Evolutionary conservation across 805 yeast species (phyloP), one percentile per base, ranked within the genome.

Genomic region (Priceomyces castillae): DNA sequence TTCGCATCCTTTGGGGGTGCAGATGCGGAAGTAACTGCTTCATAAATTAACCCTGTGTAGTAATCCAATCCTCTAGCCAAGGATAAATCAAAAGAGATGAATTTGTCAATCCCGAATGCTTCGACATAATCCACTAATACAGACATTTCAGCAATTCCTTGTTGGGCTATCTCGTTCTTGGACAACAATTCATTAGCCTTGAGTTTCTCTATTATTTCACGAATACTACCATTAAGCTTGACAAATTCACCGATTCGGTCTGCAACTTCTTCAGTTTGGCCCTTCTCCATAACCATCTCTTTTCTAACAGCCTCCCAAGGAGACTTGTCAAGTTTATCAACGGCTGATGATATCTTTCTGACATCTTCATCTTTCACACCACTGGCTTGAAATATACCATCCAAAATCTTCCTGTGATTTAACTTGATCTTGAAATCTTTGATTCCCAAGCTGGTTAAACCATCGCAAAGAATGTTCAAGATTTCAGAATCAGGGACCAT

Each of bases 401-500:
- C 99, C 53, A 94, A 76, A 47, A 94, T 83, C 74, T 92, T 90
- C 69, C 99, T 83, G 76, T 94, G 97, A 71, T 94, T 94, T 55
- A 94, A 67, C 69, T 94, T 94, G 64, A 94, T 76, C 63, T 89
- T 92, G 74, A 90, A 94, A 51, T 90, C 97, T 19, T 71, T 70
- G 59, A 94, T 86, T 14, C 97, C 97, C 53, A 94, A 74, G 5
- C 82, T 79, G 9, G 82, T 79, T 52, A 94, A 76, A 46, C 97
- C 97, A 63, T 89, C 95, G 43, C 87, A 92, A 28, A 85, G 67
- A 44, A 94, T 73, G 46, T 85, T 80, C 70, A 94, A 76, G 46
- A 84, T 74, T 70, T 94, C 99, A 7, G 97, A 82, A 63, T 94
- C 99, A 18, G 99, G 96, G 37, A 94, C 94, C 99, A 94, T 94